phyloP scores from a whole-genome alignment of 1,284 basidiomycete species.

The Cystobasidium pallidum region DNA sequence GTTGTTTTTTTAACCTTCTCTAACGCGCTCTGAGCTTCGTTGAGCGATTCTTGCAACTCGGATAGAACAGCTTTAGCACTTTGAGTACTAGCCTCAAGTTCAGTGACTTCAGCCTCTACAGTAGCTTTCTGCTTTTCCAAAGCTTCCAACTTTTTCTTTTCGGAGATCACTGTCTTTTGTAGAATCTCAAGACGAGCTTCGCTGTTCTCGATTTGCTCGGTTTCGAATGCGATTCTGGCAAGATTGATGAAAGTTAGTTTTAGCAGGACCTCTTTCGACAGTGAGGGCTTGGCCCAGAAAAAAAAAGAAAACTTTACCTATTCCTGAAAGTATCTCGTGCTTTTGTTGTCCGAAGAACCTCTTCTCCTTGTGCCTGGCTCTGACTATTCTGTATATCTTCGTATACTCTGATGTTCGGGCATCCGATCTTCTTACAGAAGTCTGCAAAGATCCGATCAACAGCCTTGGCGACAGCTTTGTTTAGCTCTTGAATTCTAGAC shows the following conservation, averaged over 20 bases:
- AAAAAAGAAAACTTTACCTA: slow-evolving; percentile 67
- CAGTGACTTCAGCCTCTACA: slow-evolving; percentile 62
- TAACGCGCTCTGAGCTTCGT: slow-evolving; percentile 65
- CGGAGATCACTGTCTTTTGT: slow-evolving; percentile 61
- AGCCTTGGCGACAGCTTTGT: slow-evolving; percentile 69
- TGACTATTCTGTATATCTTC: slow-evolving; percentile 88
- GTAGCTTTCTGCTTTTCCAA: slow-evolving; percentile 38
- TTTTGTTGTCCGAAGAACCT: slow-evolving; percentile 77
- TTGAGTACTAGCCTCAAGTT: slow-evolving; percentile 66
- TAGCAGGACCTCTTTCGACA: no score
- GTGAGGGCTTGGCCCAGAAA: no score
- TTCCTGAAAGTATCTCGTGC: slow-evolving; percentile 85
- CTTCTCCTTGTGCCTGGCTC: slow-evolving; percentile 83
- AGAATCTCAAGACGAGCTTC: slow-evolving; percentile 65
- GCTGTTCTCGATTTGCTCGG: slow-evolving; percentile 69
- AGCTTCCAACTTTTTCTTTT: slow-evolving; percentile 54
- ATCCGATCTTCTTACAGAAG: slow-evolving; percentile 82
- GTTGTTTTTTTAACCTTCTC: slow-evolving; percentile 77
- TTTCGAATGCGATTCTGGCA: slow-evolving; percentile 78
- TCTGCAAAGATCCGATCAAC: slow-evolving; percentile 78
- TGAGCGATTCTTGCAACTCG: slow-evolving; percentile 35
- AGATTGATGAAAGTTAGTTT: no score
- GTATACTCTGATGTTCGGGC: slow-evolving; percentile 87
- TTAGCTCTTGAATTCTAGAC: slow-evolving; percentile 65
- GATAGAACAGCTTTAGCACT: slow-evolving; percentile 60